A percentile compares a stretch with the other conserved stretches of the same genome.
Evolutionary conservation across 495 filamentous ascomycete genomes (phyloP).

Genomic region (Hypomontagnella monticulosa): DNA sequence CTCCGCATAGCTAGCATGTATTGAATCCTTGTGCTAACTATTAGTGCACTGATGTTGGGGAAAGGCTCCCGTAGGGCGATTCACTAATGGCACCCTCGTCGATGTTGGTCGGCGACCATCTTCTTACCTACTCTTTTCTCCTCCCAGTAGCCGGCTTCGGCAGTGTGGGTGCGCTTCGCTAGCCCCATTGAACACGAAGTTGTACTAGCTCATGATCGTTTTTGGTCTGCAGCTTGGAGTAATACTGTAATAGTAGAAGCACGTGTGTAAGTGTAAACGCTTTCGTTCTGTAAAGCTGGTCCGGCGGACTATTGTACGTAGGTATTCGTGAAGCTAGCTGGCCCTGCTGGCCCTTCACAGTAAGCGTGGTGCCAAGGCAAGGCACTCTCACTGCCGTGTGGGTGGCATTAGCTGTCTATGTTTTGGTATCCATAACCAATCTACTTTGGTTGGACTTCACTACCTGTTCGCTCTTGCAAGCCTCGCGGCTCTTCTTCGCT

Average conservation of each 20-base stretch:
- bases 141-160: conserved; percentile 33
- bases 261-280: not conserved
- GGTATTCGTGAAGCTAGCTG: conserved; percentile 1
- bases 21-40: conserved; percentile 38
- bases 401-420: conserved; percentile 4
- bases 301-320: not conserved
- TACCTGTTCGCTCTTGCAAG: conserved; percentile 17
- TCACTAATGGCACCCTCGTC: conserved; percentile 44
- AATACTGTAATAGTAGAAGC: conserved; percentile 8
- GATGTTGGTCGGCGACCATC: conserved; percentile 41
- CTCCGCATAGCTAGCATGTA: conserved; percentile 35
- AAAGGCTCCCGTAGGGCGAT: conserved; percentile 29
- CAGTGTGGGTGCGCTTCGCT: conserved; percentile 31
- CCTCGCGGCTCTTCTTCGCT: conserved; percentile 53
- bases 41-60: conserved; percentile 32
- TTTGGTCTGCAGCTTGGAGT: conserved; percentile 6
- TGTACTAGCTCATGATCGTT: conserved; percentile 23
- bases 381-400: conserved; percentile 40
- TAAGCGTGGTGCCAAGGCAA: conserved; percentile 44
- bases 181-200: conserved; percentile 26
- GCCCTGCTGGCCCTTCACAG: conserved; percentile 30
- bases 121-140: conserved; percentile 18
- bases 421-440: not conserved
- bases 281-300: conserved; percentile 12
- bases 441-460: not conserved